Percentiles rank a stretch among this genome's conserved stretches.
phyloP scores from a whole-genome alignment of 192 early-diverging fungal species.

The Entophlyctis luteolus region DNA sequence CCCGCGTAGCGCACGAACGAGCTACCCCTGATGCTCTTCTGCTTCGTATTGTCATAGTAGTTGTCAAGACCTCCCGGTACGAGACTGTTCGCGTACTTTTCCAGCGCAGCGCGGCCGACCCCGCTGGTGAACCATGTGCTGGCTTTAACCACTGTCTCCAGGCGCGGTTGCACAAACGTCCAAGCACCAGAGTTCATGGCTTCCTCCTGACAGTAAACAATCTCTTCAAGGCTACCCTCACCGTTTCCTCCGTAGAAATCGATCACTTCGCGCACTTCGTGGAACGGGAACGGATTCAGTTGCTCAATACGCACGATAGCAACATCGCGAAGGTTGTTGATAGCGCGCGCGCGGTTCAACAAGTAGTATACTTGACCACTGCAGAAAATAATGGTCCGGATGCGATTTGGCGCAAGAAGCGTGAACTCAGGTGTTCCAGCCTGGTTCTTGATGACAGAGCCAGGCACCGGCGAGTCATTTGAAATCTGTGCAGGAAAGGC shows the following conservation, averaged over 20 bases:
- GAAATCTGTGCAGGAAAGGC: conserved; percentile 4
- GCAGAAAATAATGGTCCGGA: conserved; percentile 91
- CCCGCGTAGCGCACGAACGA: conserved; percentile 70
- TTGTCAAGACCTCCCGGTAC: conserved; percentile 48
- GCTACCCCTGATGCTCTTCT: conserved; percentile 43
- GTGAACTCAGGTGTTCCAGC: conserved; percentile 41
- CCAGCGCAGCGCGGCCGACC: conserved; percentile 39
- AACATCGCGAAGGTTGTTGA: conserved; percentile 84
- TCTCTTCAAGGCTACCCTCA: conserved; percentile 69
- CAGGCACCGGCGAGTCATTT: background rate
- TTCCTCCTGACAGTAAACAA: conserved; percentile 96
- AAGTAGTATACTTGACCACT: conserved; percentile 97
- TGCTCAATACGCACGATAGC: conserved; percentile 95
- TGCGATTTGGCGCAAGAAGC: conserved; percentile 75
- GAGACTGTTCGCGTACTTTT: conserved; percentile 27
- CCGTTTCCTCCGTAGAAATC: conserved; percentile 71
- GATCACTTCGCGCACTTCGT: conserved; percentile 74
- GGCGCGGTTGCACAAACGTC: conserved; percentile 80
- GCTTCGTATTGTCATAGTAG: conserved; percentile 27
- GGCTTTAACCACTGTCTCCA: conserved; percentile 74
- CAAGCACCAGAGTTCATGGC: conserved; percentile 91
- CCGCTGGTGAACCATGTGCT: conserved; percentile 68
- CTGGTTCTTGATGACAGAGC: background rate
- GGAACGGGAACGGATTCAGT: conserved; percentile 93
- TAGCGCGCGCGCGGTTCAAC: conserved; percentile 76